Base-by-base conservation (phyloP, 2,329 filamentous ascomycete species). In the Pestalotiopsis sp. region DNA sequence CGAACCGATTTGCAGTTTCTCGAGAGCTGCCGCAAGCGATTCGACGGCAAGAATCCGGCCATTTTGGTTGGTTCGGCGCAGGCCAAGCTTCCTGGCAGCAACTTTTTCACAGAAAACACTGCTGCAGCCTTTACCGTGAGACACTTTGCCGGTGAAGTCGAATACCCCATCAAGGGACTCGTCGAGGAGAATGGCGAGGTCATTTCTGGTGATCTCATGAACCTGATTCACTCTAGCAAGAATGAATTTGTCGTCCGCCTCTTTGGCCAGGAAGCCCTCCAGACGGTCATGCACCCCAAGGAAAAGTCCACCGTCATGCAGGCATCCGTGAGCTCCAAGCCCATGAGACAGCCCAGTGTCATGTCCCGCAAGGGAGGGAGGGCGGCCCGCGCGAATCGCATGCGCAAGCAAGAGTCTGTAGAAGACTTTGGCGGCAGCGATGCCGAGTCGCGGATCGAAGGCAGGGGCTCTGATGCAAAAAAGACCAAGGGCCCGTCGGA, bases 121-220 rank as follows among this genome's bases (percentile, higher is more conserved):
- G 86, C 92, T 0, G 92, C 94, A 4, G 88, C 88, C 11, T 99
- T 99, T 82, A 95, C 94, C 0, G 91, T 99, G 68, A 94, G 93
- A 80, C 96, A 99, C 80, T 99, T 97, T 80, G 95, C 95, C 52
- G 96, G 96, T 64, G 96, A 98, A 78, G 93, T 99, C 4, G 96
- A 99, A 70, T 99, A 99, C 77, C 91, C 93, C 2, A 88, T 97
- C 70, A 91, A 92, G 74, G 93, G 93, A 4, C 84, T 99, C 25
- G 87, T 98, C 2, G 96, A 99, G 80, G 95, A 97, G 81, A 99
- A 99, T 73, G 94, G 95, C 66, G 96, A 99, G 79, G 90, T 97
- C 71, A 96, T 99, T 71, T 97, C 95, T 3, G 95, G 94, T 31
- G 96, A 99, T 80, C 84, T 99, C 74, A 94, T 99, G 86, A 98